These are phyloP conservation scores for Annulohypoxylon truncatum DNA, from an alignment of 2,329 filamentous ascomycete species.

Conservation along the genomic window DNA sequence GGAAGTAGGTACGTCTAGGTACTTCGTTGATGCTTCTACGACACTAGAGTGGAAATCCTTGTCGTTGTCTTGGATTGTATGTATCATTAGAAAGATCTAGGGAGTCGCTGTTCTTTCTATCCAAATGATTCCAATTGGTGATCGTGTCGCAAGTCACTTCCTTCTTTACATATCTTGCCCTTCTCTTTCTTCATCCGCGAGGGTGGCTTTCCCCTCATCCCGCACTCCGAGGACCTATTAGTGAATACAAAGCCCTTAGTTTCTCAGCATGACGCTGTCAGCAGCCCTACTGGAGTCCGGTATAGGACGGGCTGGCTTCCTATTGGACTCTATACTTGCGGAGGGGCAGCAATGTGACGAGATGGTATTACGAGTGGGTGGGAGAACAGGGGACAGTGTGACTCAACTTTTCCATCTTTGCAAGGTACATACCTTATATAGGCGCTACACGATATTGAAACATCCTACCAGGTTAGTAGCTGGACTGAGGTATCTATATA, in stretches of 20 bases:
- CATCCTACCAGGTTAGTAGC: background rate
- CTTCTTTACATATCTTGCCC: background rate
- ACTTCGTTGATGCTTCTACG: background rate
- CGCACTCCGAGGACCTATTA: background rate
- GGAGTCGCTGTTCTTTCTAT: background rate
- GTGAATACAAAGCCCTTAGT: background rate
- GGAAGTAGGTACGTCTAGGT: no score
- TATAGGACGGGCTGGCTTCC: constrained; percentile 28
- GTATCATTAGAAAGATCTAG: background rate
- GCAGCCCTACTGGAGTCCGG: constrained; percentile 33
- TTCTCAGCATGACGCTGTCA: constrained; percentile 14
- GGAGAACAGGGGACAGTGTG: constrained; percentile 24
- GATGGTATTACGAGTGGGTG: constrained; percentile 26
- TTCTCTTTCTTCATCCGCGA: constrained; percentile 2
- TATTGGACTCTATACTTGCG: constrained; percentile 33
- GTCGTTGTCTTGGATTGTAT: background rate
- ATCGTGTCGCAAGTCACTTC: constrained; percentile 17
- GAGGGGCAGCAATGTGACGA: constrained; percentile 28
- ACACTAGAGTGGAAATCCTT: background rate
- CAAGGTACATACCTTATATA: background rate
- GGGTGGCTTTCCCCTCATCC: constrained; percentile 4
- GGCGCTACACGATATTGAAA: constrained; percentile 11
- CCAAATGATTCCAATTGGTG: background rate
- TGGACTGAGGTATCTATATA: background rate
- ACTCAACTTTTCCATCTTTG: constrained; percentile 15